A percentile compares a stretch with the other conserved stretches of the same genome.
Conservation (phyloP, 2,329 filamentous ascomycete species). For the Botrytis cinerea region DNA sequence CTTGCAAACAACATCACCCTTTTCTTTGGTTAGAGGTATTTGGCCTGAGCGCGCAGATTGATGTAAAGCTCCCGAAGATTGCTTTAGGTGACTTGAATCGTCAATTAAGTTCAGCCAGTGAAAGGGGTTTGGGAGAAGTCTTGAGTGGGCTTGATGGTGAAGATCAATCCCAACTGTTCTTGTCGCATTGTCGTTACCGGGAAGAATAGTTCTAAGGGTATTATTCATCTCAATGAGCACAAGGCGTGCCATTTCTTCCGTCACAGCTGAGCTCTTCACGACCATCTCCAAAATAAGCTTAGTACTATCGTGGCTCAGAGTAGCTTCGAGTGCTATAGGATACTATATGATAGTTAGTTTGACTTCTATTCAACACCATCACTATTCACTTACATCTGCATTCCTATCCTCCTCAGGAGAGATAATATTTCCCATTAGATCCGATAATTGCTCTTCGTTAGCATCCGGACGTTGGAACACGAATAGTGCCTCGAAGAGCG, state of each 20-base stretch:
- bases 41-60: slow-evolving; percentile 46
- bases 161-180: neutral
- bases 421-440: slow-evolving; percentile 55
- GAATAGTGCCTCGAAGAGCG: slow-evolving; percentile 79
- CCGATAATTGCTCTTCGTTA: slow-evolving; percentile 34
- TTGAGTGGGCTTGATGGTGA: neutral
- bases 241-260: slow-evolving; percentile 41
- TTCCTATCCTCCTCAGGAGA: slow-evolving; percentile 51
- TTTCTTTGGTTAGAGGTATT: slow-evolving; percentile 53
- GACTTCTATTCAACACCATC: neutral
- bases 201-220: slow-evolving; percentile 25
- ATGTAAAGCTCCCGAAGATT: neutral
- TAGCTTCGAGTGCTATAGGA: slow-evolving; percentile 74
- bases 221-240: slow-evolving; percentile 49
- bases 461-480: slow-evolving; percentile 67
- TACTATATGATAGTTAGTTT: slow-evolving; percentile 38
- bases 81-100: too few relatives aligned
- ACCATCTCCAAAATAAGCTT: slow-evolving; percentile 60
- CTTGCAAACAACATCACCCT: slow-evolving; percentile 49
- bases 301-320: slow-evolving; percentile 50
- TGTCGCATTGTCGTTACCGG: neutral
- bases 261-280: slow-evolving; percentile 51
- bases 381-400: slow-evolving; percentile 43
- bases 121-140: neutral
- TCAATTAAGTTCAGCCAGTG: neutral